Conservation (phyloP, 495 filamentous ascomycete genomes). For the Cenococcum geophilum region DNA sequence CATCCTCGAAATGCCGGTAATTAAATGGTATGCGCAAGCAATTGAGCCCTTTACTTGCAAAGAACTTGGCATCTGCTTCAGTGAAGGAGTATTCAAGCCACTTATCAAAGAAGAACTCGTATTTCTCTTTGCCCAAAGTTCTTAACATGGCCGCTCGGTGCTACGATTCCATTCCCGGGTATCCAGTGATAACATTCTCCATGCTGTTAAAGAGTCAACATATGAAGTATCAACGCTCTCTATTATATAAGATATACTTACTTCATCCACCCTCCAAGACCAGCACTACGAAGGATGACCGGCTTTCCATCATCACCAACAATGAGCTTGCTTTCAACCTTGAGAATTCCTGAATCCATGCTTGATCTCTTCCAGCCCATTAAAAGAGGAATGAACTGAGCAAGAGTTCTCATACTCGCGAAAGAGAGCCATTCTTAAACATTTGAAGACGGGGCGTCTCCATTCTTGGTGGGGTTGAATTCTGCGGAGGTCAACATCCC, state of each 20-base stretch:
- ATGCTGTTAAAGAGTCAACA: slow-evolving; percentile 39
- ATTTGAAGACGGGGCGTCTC: too few species aligned
- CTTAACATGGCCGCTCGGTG: slow-evolving; percentile 50
- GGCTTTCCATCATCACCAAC: slow-evolving; percentile 44
- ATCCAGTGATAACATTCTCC: slow-evolving; percentile 68
- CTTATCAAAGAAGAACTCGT: slow-evolving; percentile 46
- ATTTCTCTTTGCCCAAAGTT: slow-evolving; percentile 48
- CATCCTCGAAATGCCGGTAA: slow-evolving; percentile 59
- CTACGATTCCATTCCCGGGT: slow-evolving; percentile 53
- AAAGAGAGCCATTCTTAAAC: too few species aligned
- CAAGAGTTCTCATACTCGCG: neutral
- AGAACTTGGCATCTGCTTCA: slow-evolving; percentile 54
- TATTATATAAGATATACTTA: slow-evolving; percentile 19
- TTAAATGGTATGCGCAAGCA: slow-evolving; percentile 61
- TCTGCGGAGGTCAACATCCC: too few species aligned
- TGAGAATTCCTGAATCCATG: slow-evolving; percentile 35
- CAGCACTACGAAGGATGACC: slow-evolving; percentile 48
- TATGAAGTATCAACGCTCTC: slow-evolving; percentile 8
- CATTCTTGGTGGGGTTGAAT: too few species aligned
- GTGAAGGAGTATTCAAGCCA: slow-evolving; percentile 59
- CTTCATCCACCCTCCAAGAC: slow-evolving; percentile 48
- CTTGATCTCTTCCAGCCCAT: neutral
- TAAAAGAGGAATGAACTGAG: neutral
- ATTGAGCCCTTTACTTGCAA: slow-evolving; percentile 53
- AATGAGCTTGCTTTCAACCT: slow-evolving; percentile 43